phyloP scores from a whole-genome alignment of 2,329 filamentous ascomycete genomes.

The Colletotrichum salicis region DNA sequence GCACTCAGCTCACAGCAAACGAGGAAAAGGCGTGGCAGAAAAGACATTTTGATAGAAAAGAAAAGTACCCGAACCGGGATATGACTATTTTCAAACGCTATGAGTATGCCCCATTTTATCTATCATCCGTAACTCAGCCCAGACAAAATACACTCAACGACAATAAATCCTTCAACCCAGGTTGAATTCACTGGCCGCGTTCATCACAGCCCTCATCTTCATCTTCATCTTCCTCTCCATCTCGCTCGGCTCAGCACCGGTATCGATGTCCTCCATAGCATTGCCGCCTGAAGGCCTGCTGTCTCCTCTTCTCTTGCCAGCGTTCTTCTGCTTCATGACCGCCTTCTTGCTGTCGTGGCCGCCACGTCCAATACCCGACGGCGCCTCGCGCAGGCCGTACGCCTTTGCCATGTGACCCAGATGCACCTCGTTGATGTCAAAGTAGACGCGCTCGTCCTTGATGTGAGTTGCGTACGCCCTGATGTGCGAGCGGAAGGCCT shows the following conservation, averaged over 20 bases:
- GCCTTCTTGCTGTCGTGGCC: slow-evolving; percentile 58
- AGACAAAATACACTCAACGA: background rate
- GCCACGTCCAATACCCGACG: slow-evolving; percentile 79
- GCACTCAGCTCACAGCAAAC: too few species aligned
- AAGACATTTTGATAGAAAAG: background rate
- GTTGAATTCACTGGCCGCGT: slow-evolving; percentile 74
- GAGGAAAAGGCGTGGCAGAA: background rate
- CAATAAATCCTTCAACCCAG: slow-evolving; percentile 59
- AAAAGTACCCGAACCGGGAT: slow-evolving; percentile 27
- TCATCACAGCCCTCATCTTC: slow-evolving; percentile 68
- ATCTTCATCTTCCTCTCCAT: slow-evolving; percentile 73
- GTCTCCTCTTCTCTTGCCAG: slow-evolving; percentile 31
- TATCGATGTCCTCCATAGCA: slow-evolving; percentile 42
- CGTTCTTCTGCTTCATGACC: slow-evolving; percentile 46
- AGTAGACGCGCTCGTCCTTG: slow-evolving; percentile 83
- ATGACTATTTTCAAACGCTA: slow-evolving; percentile 30
- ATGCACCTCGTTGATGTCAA: slow-evolving; percentile 92
- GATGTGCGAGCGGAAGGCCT: slow-evolving; percentile 91
- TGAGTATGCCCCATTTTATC: slow-evolving; percentile 23
- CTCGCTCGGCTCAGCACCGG: slow-evolving; percentile 51
- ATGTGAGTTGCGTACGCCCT: slow-evolving; percentile 95
- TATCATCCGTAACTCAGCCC: slow-evolving; percentile 19
- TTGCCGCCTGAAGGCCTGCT: slow-evolving; percentile 36
- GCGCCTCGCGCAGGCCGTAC: slow-evolving; percentile 89
- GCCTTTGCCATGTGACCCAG: slow-evolving; percentile 94